Evolutionary conservation across 2,329 filamentous ascomycete genomes (phyloP).

Genomic region (Neopestalotiopsis sp.): DNA sequence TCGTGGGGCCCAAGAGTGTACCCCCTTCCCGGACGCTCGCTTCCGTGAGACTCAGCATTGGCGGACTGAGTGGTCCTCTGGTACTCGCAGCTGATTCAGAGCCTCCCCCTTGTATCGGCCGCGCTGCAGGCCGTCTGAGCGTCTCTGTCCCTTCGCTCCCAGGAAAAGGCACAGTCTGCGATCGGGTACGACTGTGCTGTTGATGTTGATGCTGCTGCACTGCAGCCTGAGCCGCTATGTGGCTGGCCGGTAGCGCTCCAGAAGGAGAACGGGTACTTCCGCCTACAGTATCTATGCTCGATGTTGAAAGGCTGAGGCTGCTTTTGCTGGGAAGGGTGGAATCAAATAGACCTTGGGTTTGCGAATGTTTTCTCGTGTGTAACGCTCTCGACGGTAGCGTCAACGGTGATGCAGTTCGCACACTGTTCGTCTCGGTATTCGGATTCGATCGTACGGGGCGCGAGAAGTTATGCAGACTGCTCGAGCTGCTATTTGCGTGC

Average conservation of each 20-base stretch:
- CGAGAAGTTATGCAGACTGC: constrained; percentile 62
- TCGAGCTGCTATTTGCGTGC: constrained; percentile 52
- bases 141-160: constrained; percentile 48
- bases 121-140: constrained; percentile 41
- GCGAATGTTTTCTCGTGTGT: constrained; percentile 65
- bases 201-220: constrained; percentile 56
- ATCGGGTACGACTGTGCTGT: constrained; percentile 66
- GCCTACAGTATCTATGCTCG: constrained; percentile 42
- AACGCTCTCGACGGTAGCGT: constrained; percentile 43
- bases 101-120: constrained; percentile 30
- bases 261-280: constrained; percentile 30
- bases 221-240: constrained; percentile 80
- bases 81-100: constrained; percentile 22
- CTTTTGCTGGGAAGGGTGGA: constrained; percentile 70
- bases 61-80: constrained; percentile 62
- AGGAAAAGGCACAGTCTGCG: constrained; percentile 72
- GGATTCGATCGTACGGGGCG: constrained; percentile 50
- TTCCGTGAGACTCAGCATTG: constrained; percentile 67
- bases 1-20: constrained; percentile 46
- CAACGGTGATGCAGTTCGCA: constrained; percentile 47
- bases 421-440: constrained; percentile 34
- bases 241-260: constrained; percentile 65
- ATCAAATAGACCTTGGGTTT: constrained; percentile 79
- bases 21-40: constrained; percentile 63
- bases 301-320: constrained; percentile 58